These are phyloP conservation scores for Dioszegia hungarica DNA, from an alignment of 768 basidiomycete genomes.

Conservation along the genomic window DNA sequence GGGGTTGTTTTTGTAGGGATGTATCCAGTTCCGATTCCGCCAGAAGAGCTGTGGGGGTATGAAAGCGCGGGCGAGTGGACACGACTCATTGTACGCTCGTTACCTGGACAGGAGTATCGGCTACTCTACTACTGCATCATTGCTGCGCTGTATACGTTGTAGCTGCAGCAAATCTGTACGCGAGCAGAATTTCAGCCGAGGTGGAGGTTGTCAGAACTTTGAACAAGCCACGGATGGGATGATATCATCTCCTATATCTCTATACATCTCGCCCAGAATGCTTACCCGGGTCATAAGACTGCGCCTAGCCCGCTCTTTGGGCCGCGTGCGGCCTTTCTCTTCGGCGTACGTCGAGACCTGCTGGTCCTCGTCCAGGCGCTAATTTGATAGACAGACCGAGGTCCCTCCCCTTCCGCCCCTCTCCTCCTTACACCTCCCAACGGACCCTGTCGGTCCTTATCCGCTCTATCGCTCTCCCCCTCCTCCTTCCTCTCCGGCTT, in stretches of 20 bases:
- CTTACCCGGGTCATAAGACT: not conserved
- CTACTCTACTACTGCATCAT: too few species aligned
- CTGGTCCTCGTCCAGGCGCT: not conserved
- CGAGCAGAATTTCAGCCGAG: too few species aligned
- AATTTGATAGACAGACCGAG: not conserved
- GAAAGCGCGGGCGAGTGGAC: too few species aligned
- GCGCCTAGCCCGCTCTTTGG: not conserved
- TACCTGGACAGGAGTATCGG: too few species aligned
- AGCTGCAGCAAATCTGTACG: too few species aligned
- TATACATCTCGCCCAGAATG: too few species aligned
- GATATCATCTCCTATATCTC: too few species aligned
- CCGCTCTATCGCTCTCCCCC: not conserved
- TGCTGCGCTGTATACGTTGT: too few species aligned
- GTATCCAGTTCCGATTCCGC: conserved; percentile 4
- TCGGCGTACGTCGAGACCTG: not conserved
- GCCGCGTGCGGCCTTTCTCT: not conserved
- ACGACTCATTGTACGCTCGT: too few species aligned
- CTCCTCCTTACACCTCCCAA: not conserved
- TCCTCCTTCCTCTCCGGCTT: not conserved
- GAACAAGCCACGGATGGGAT: too few species aligned
- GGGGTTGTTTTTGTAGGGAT: not conserved
- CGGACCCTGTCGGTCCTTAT: not conserved
- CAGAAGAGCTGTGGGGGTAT: not conserved
- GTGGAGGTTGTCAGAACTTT: too few species aligned
- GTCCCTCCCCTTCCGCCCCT: not conserved